These are phyloP conservation scores for Ocimum tenuiflorum DNA, from an alignment of 257 asterid species.

Conservation along the genomic window DNA sequence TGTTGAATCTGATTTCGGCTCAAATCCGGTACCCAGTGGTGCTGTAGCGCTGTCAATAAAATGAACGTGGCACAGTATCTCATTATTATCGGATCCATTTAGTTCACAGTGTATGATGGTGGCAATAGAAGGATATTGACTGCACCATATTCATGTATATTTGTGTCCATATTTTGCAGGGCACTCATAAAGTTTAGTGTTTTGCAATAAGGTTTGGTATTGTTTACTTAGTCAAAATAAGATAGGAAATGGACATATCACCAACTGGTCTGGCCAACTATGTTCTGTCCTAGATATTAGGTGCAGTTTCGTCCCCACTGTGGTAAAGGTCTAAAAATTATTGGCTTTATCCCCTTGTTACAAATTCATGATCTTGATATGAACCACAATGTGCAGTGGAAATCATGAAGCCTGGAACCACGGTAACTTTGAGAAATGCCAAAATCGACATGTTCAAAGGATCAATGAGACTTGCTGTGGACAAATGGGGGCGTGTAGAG, in stretches of 20 bases:
- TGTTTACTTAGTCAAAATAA: not conserved
- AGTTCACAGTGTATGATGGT: not conserved
- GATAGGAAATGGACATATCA: not conserved
- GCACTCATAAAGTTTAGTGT: not conserved
- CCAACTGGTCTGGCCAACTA: not conserved
- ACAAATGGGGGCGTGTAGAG: conserved; percentile 59
- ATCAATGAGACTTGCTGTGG: conserved; percentile 83
- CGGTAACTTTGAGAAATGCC: conserved; percentile 53
- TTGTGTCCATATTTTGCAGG: not conserved
- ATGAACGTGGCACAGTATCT: not conserved
- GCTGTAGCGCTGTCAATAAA: not conserved
- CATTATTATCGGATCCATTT: not conserved
- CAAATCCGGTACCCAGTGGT: not conserved
- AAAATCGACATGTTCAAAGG: conserved; percentile 85
- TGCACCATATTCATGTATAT: not conserved
- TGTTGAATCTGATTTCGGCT: no score
- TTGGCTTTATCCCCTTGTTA: not conserved
- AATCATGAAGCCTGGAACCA: conserved; percentile 46
- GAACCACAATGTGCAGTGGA: conserved; percentile 41
- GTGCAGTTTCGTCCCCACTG: not conserved
- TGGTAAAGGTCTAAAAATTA: not conserved
- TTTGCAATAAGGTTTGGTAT: not conserved
- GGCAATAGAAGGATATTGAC: not conserved
- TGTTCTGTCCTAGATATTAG: not conserved
- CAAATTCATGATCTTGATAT: not conserved